Base-by-base conservation (phyloP, 768 basidiomycete species). In the Lactifluus rugatus region DNA sequence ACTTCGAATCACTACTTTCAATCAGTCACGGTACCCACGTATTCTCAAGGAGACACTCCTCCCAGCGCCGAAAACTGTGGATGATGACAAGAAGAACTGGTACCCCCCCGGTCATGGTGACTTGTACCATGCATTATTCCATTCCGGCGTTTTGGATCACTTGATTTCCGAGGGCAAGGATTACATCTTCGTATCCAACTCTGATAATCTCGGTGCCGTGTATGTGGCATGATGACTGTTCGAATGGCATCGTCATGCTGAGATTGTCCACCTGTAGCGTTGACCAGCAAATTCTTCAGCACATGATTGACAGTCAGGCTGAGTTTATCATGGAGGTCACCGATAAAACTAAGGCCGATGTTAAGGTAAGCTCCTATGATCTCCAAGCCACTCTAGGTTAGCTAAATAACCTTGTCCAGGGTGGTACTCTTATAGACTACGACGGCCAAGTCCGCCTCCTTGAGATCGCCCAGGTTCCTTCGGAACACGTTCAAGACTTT, bases 31-130 rank as follows among this genome's bases (percentile, higher is more conserved):
- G 66, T 96, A 93, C 73, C 95, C 94, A 28, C 85, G 92, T 67
- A 92, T 96, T 70, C 82, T 80, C 77, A 87, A 91, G 74, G 92
- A 95, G 73, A 82, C 85, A 21, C 80, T 93, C 62, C 80, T 93
- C 13, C 93, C 93, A 21, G 85, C 81, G 70, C 90, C 93, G 17
- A 82, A 83, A 66, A 78, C 80, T 48, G 84, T 84, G 37, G 79
- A 81, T 56, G 86, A 87, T 65, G 88, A 94, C 77, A 93, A 95
- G 80, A 81, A 82, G 69, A 75, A 83, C 73, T 97, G 94, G 93
- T 97, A 96, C 78, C 93, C 94, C 54, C 91, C 94, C 51, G 93
- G 94, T 65, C 94, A 97, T 76, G 93, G 94, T 70, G 93, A 97
- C 72, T 75, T 97, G 67, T 97, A 93, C 76, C 92, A 94, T 66